Evolutionary conservation across 1,139 yeast genomes (phyloP), one percentile per base, ranked within the genome.

Genomic region (Geotrichum australiense): DNA sequence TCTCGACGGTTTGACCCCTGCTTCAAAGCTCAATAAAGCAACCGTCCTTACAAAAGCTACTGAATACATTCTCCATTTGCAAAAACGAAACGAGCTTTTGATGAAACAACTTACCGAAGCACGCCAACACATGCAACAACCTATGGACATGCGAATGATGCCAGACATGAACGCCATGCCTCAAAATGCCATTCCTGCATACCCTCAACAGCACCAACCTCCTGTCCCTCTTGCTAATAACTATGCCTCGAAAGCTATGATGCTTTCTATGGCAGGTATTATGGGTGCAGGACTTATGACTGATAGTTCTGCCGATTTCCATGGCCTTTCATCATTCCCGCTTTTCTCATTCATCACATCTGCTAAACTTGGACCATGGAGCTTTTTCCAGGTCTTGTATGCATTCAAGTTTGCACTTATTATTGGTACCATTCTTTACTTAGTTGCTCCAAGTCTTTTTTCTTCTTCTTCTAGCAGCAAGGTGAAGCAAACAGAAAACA

Each of bases 1-100:
- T 49, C 66, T 87, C 49, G 96, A 86, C 54, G 96, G 96, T 1
- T 70, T 87, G 45, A 73, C 80, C n/a, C 96, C 96, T 0, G 94
- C 96, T 2, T 68, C 76, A 41, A 86, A 85, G 57, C 70, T 87
- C 52, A 87, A 86, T 64, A 89, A 89, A 61, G 96, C 96, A 5
- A 80, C 86, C 39, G 87, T 89, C 22, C 70, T 89, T 50, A 74
- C 86, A 39, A 85, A 87, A 58, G 95, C 96, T 4, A 83, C 93
- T 2, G 96, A 87, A 61, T 89, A 87, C 57, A 87, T 89, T 53
- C 72, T 74, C 53, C 95, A 87, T 62, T 69, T 89, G 57, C 94
- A 87, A 57, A 62, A 64, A 42, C 81, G 82, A 54, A 85, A 85
- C 58, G 73, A 69, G 2, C 53, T 64, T 14, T 66, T 84, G 51